Base-by-base conservation (phyloP, 2,329 filamentous ascomycete genomes). In the Sphaerulina populicola region DNA sequence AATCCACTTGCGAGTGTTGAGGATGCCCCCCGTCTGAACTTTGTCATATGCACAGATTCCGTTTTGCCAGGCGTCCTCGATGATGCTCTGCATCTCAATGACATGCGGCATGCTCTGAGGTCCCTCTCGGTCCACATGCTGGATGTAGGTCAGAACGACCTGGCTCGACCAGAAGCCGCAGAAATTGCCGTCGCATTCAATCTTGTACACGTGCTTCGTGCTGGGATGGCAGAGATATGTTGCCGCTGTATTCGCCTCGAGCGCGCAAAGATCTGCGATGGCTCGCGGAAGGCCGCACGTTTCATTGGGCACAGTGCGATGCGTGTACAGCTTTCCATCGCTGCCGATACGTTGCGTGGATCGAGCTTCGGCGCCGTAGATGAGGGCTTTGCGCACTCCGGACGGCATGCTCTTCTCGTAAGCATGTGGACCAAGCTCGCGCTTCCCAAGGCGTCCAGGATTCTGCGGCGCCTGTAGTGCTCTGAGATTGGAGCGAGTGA, bases 141-240 rank as follows among this genome's bases (percentile, higher is more conserved):
- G 79, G 15, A 96, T 80, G 65, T 88, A 90, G 0, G 89, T 91
- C 11, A 85, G 73, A 59, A 96, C 69, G 82, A 94, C 94, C 66
- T 97, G 93, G 30, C 95, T 94, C 64, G 94, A 97, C 37, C 91
- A 80, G 66, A 96, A 97, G 3, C 91, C 91, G 65, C 91, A 97
- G 66, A 97, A 97, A 5, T 88, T 86, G 18, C 89, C 89, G 71
- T 95, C 90, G 54, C 74, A 77, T n/a, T 77, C 78, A 47, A 94
- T 75, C 63, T 94, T 94, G 46, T 86, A 87, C 23, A 97, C 77
- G 63, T 96, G 90, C 44, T 82, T 76, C 0, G 88, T 85, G 43
- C 76, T 74, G 1, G 84, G 78, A 62, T 89, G 82, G 66, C 90
- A 96, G 31, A 95, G 73, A 62, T 89, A 95, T 5, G 87, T 86